Base-by-base conservation (phyloP, 495 filamentous ascomycete species). In the Penicillium cinerascens region DNA sequence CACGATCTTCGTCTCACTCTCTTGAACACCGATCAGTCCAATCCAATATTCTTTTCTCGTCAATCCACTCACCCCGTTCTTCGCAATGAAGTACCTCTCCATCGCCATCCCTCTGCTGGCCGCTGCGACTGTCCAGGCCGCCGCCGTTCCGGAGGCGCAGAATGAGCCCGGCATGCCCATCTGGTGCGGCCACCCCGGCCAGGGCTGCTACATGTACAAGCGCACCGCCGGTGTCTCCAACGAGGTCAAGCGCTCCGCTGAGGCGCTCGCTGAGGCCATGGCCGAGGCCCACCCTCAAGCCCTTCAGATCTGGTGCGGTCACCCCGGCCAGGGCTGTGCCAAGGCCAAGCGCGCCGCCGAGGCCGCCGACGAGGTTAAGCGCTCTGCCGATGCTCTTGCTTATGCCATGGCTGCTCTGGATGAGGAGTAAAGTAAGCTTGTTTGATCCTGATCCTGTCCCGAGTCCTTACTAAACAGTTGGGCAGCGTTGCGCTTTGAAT, bases 241-340 rank as follows among this genome's bases (percentile, higher is more conserved):
- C 18, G 64, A 78, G 39, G 60, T 78, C 53, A 78, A 76, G 65
- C 77, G 78, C 47, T 75, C 75, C 27, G 78, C 78, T 20, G 72
- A 78, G n/a, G 78, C 70, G 37, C 58, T 77, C 22, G 75, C 74
- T 23, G 72, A 75, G 43, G 73, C 76, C 49, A 65, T 75, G 60
- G 60, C 70, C 10, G 61, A 67, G 15, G 57, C 61, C 35, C 55
- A 60, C 21, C 59, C 68, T n/a, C 55, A 55, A 18, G 63, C 61
- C n/a, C 52, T 63, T 33, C 45, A 61, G 40, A 68, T 59, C 44
- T 74, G 71, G 69, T 78, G 77, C 44, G 53, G 54, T 29, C 63
- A 62, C 42, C 66, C 65, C 36, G 77, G 72, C 16, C 66, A 77
- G 54, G 59, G 64, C 42, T 39, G 37, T 47, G 69, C 72, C 18